Evolutionary conservation across 83 land plant genomes (phyloP).

Genomic region (Thuja plicata): DNA sequence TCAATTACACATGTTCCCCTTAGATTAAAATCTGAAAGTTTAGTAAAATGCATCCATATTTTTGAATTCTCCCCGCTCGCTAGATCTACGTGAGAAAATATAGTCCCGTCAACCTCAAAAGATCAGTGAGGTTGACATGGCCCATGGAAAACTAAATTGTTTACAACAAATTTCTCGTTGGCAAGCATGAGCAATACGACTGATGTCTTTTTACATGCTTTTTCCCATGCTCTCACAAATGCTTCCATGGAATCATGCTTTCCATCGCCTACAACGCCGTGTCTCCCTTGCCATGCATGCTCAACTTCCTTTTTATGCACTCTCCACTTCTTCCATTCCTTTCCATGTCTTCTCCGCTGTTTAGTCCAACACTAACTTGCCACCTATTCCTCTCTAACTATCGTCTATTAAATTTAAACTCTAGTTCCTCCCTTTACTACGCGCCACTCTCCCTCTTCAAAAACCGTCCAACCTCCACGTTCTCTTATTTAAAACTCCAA

Average conservation of each 20-base stretch:
- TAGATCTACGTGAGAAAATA: neutral
- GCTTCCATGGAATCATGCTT: slow-evolving; percentile 29
- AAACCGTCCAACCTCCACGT: too few species aligned
- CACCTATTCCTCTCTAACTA: too few species aligned
- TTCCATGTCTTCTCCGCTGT: too few species aligned
- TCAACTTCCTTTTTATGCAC: too few species aligned
- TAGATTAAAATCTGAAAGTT: neutral
- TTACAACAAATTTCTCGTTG: slow-evolving; percentile 13
- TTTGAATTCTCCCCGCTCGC: neutral
- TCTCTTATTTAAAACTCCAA: too few species aligned
- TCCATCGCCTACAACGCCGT: slow-evolving; percentile 39
- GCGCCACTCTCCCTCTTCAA: too few species aligned
- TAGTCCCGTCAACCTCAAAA: neutral
- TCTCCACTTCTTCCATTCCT: too few species aligned
- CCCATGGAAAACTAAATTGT: slow-evolving; percentile 11
- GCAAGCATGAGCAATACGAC: neutral
- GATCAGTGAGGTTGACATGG: slow-evolving; percentile 10
- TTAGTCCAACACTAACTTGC: too few species aligned
- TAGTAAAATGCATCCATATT: slow-evolving; percentile 5
- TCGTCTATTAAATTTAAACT: too few species aligned
- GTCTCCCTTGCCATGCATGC: too few species aligned
- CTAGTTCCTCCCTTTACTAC: too few species aligned
- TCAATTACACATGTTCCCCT: neutral
- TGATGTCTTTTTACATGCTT: slow-evolving; percentile 4
- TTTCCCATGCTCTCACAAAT: slow-evolving; percentile 24